These are phyloP conservation scores for Verticillium klebahnii DNA, from an alignment of 2,329 filamentous ascomycete species.

Conservation along the genomic window DNA sequence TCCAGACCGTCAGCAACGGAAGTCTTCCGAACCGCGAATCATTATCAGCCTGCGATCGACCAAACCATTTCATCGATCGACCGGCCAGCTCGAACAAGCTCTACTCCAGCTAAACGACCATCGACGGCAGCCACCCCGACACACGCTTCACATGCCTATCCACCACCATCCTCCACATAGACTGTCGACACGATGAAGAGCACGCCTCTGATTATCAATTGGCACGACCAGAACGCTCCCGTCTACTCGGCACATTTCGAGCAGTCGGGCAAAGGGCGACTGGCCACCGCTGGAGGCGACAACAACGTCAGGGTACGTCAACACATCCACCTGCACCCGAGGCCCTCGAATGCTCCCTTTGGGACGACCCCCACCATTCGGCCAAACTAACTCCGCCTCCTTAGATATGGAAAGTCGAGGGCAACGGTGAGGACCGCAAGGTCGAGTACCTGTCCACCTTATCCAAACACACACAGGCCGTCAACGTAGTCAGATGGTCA, in stretches of 20 bases:
- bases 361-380: background rate
- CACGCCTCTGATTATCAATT: constrained; percentile 92
- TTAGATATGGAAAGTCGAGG: constrained; percentile 87
- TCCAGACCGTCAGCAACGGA: background rate
- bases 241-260: constrained; percentile 98
- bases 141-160: constrained; percentile 3
- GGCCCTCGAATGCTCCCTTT: background rate
- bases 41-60: background rate
- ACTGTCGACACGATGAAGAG: constrained; percentile 77
- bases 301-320: constrained; percentile 83
- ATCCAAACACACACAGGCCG: constrained; percentile 89
- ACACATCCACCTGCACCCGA: background rate
- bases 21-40: background rate
- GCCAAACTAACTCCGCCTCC: constrained; percentile 4
- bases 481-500: constrained; percentile 96
- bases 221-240: constrained; percentile 95
- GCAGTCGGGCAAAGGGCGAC: constrained; percentile 80
- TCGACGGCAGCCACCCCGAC: background rate
- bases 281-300: constrained; percentile 93
- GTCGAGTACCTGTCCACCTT: constrained; percentile 91
- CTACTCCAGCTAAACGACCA: background rate
- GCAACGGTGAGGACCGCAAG: constrained; percentile 78
- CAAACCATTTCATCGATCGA: background rate
- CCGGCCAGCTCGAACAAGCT: background rate
- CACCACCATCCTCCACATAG: constrained; percentile 11